Base-by-base conservation (phyloP, 2,329 filamentous ascomycete species). In the Exserohilum turcica region DNA sequence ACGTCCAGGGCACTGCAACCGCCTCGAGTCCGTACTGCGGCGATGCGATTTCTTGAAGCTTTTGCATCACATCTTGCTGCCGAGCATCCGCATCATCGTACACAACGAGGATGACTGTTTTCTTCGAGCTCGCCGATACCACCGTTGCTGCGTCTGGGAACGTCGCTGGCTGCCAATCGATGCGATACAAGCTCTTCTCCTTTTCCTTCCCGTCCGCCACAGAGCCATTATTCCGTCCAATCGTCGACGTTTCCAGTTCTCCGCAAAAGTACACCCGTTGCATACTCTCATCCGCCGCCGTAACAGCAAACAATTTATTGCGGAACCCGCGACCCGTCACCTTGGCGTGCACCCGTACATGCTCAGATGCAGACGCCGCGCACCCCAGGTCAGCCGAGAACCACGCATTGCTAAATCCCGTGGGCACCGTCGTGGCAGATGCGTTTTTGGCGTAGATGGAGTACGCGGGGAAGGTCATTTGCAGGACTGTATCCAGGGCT, bases 401-500 rank as follows among this genome's bases (percentile, higher is more conserved):
- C 57, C 57, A 60, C 6, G 45, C 51, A 9, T 48, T 57, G 38
- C 33, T 54, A n/a, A 60, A 54, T 1, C 57, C 54, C 7, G 54
- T 60, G 2, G 57, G 57, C 3, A 60, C 54, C 2, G 54, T 57
- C 4, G 57, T 55, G 5, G 43, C 46, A 2, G 49, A 48, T 27
- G 52, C 28, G 10, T 36, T 38, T 7, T 54, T 52, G 8, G 52
- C 36, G 16, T 52, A 54, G 6, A 64, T 59, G 0, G 52, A 47
- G 19, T 52, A 53, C 0, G 57, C 50, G 5, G 57, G 57, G 15
- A 60, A 57, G 1, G 51, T 55, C 18, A 50, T 52, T 28, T 64
- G 60, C 6, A 65, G 36, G 5, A 65, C 59, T 1, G 43, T 54
- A 33, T 65, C 62, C 5, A 65, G 43, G 1, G 57, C 43, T 8